Evolutionary conservation across 2,329 filamentous ascomycete genomes (phyloP).

Genomic region (Fusarium begoniae): DNA sequence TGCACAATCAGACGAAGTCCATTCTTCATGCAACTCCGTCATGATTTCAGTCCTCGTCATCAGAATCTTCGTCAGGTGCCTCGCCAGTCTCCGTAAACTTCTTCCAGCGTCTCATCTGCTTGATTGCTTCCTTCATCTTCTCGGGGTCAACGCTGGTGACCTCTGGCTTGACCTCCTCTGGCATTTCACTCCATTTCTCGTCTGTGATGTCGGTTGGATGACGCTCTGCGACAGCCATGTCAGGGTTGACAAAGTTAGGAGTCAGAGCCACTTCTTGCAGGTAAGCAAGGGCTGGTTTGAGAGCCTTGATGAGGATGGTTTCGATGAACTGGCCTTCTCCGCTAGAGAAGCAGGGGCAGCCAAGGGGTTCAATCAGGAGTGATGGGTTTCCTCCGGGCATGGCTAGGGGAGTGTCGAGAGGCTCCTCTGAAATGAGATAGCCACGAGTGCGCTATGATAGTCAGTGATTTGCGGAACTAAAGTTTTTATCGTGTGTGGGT

Average conservation of each 20-base stretch:
- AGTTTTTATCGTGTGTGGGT: not conserved
- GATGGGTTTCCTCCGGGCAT: slow-evolving; percentile 59
- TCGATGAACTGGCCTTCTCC: slow-evolving; percentile 69
- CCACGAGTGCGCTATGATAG: slow-evolving; percentile 63
- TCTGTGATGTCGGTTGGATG: slow-evolving; percentile 37
- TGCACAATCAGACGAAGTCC: not conserved
- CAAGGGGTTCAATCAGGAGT: slow-evolving; percentile 56
- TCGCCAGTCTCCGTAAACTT: slow-evolving; percentile 43
- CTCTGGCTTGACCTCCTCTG: slow-evolving; percentile 44
- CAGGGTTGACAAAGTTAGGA: slow-evolving; percentile 52
- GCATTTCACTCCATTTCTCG: slow-evolving; percentile 44
- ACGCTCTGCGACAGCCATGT: slow-evolving; percentile 44
- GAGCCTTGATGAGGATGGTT: slow-evolving; percentile 66
- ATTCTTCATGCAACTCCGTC: not conserved
- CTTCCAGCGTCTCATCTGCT: slow-evolving; percentile 41
- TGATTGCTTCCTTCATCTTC: slow-evolving; percentile 37
- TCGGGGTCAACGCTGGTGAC: slow-evolving; percentile 33
- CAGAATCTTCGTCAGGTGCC: slow-evolving; percentile 37
- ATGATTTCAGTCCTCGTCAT: slow-evolving; percentile 38
- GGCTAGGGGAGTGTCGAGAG: slow-evolving; percentile 62
- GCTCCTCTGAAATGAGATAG: slow-evolving; percentile 65
- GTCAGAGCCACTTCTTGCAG: slow-evolving; percentile 63
- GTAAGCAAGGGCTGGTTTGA: slow-evolving; percentile 66
- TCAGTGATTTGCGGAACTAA: slow-evolving; percentile 13
- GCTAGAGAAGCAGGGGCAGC: slow-evolving; percentile 75